Conservation (phyloP, 2,329 filamentous ascomycete genomes). For the Nigrospora oryzae region DNA sequence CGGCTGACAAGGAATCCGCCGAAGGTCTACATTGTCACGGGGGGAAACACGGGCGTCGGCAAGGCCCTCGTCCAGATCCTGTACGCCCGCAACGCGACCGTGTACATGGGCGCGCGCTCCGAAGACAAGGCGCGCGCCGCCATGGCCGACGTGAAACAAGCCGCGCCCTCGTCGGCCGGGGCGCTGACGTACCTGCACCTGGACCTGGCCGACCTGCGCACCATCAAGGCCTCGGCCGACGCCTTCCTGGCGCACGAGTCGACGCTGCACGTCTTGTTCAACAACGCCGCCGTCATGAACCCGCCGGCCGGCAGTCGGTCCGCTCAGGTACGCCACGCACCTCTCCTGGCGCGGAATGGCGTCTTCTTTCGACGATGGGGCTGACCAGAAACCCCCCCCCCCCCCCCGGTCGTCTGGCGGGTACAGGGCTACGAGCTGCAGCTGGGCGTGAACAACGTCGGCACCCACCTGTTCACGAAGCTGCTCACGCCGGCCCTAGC, state of each 20-base stretch:
- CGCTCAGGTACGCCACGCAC: no score
- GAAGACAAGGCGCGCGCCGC: constrained; percentile 26
- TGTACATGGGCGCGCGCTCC: constrained; percentile 33
- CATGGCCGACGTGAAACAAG: constrained; percentile 26
- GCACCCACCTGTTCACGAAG: constrained; percentile 18
- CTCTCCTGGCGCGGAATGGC: no score
- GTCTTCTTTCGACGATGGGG: no score
- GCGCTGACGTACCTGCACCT: constrained; percentile 25
- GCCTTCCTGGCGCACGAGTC: constrained; percentile 24
- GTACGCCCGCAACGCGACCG: constrained; percentile 29
- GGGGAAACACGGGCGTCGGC: constrained; percentile 25
- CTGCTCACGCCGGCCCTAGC: constrained; percentile 16
- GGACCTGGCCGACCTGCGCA: constrained; percentile 27
- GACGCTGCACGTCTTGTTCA: constrained; percentile 29
- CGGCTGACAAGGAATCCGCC: neutral
- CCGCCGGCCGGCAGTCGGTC: constrained; percentile 8
- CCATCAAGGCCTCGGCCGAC: constrained; percentile 26
- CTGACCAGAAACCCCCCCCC: no score
- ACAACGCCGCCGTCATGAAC: constrained; percentile 29
- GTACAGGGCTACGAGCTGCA: constrained; percentile 21
- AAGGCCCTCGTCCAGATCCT: constrained; percentile 28
- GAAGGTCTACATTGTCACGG: constrained; percentile 11
- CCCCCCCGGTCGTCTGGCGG: no score
- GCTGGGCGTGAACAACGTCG: constrained; percentile 19
- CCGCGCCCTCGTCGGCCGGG: constrained; percentile 19